Percentiles rank a stretch among this genome's conserved stretches.
phyloP scores from a whole-genome alignment of 345 rosid species.

The Pugionium cornutum region DNA sequence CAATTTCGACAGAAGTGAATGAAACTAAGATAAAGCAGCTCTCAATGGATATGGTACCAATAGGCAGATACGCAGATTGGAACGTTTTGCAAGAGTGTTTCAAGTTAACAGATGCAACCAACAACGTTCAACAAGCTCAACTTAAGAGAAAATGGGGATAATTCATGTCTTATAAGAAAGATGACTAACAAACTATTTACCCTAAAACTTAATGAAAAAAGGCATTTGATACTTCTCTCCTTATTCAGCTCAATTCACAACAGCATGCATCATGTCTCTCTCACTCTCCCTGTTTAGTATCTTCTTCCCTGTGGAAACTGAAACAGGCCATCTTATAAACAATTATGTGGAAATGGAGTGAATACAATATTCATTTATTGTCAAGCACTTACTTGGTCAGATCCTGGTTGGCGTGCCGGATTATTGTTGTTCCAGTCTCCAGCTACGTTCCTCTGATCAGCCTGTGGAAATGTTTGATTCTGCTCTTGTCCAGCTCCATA shows the following conservation, averaged over 20 bases:
- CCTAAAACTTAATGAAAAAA: conserved; percentile 11
- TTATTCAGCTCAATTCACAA: conserved; percentile 26
- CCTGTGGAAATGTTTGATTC: conserved; percentile 43
- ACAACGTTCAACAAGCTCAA: conserved; percentile 19
- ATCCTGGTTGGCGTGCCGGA: conserved; percentile 47
- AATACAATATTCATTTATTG: conserved; percentile 9
- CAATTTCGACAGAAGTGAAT: no score
- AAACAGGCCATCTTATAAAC: conserved; percentile 14
- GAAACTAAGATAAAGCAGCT: neutral
- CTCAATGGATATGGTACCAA: neutral
- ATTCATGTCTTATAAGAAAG: conserved; percentile 14
- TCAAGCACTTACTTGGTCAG: conserved; percentile 46
- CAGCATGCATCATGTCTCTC: conserved; percentile 3
- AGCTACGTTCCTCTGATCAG: conserved; percentile 41
- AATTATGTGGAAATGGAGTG: neutral
- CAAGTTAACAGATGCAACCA: conserved; percentile 6
- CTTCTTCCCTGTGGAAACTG: conserved; percentile 42
- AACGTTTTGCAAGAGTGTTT: conserved; percentile 1
- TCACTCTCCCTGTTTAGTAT: conserved; percentile 22
- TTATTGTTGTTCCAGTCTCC: conserved; percentile 43
- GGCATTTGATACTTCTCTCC: neutral
- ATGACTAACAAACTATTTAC: conserved; percentile 31
- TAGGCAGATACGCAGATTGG: neutral
- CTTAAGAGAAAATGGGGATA: neutral
- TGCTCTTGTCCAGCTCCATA: conserved; percentile 41